These are phyloP conservation scores for Pseudogymnoascus sp. DNA, from an alignment of 2,329 filamentous ascomycete species.

Conservation along the genomic window DNA sequence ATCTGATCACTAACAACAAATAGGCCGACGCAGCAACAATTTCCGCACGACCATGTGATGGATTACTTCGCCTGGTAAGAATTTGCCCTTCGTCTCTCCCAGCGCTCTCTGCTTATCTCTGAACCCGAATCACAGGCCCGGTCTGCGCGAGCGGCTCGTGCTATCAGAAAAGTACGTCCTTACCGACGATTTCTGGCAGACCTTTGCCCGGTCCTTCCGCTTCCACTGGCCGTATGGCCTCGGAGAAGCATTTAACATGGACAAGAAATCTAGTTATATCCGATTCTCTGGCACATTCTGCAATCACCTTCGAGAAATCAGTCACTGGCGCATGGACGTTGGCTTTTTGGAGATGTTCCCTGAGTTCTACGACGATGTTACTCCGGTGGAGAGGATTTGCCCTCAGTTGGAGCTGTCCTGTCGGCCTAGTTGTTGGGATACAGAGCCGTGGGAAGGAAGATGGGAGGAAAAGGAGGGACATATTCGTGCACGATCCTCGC, in stretches of 20 bases:
- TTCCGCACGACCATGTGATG: background rate
- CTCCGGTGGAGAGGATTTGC: background rate
- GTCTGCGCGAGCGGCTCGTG: background rate
- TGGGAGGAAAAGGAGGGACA: background rate
- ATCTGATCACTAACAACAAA: background rate
- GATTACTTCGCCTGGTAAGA: background rate
- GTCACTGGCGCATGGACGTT: background rate
- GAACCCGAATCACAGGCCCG: background rate
- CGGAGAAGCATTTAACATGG: background rate
- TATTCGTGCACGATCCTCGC: background rate
- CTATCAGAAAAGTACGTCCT: background rate
- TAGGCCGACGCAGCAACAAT: background rate
- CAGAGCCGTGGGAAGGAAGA: background rate
- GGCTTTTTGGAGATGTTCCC: background rate
- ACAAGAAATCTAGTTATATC: background rate
- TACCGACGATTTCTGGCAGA: background rate
- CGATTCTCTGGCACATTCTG: background rate
- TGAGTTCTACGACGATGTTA: background rate
- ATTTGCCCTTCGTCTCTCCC: background rate
- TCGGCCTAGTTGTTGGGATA: background rate
- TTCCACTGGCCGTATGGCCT: background rate
- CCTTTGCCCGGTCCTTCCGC: background rate
- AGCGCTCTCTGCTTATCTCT: background rate
- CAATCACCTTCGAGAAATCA: background rate
- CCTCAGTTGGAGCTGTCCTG: background rate